These are phyloP conservation scores for Neltuma alba DNA, from an alignment of 306 rosid species.

Conservation along the genomic window DNA sequence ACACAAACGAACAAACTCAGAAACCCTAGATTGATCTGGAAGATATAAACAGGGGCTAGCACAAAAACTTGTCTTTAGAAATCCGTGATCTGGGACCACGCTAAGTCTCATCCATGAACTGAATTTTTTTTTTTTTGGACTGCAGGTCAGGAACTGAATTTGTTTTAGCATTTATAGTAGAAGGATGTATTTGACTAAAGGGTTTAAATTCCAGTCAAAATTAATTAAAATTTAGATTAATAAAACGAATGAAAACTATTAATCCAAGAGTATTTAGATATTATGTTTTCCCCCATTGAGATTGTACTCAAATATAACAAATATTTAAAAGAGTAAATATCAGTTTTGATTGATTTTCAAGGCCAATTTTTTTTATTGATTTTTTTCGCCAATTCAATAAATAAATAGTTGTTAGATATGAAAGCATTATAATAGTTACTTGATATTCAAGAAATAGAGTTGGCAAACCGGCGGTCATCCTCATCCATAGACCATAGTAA, in stretches of 20 bases:
- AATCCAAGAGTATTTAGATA: background rate
- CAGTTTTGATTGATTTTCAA: background rate
- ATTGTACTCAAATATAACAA: background rate
- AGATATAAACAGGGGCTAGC: background rate
- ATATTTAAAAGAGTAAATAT: too few relatives aligned
- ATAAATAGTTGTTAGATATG: too few relatives aligned
- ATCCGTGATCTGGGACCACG: too few relatives aligned
- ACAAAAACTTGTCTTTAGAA: too few relatives aligned
- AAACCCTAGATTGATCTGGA: background rate
- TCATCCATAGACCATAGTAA: background rate
- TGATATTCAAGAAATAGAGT: background rate
- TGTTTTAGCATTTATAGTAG: background rate
- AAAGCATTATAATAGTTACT: background rate
- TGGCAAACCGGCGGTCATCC: background rate
- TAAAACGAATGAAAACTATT: background rate
- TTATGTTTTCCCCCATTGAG: background rate
- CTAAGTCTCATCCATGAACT: background rate
- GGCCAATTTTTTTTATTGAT: too few relatives aligned
- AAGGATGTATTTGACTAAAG: background rate
- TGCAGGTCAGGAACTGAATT: too few relatives aligned
- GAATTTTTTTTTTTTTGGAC: too few relatives aligned
- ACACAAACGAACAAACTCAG: background rate
- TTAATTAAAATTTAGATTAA: background rate
- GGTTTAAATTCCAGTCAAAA: background rate
- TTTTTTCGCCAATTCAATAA: too few relatives aligned